Evolutionary conservation across 1,139 yeast species (phyloP).

Genomic region (Magnusiomyces clavatus): DNA sequence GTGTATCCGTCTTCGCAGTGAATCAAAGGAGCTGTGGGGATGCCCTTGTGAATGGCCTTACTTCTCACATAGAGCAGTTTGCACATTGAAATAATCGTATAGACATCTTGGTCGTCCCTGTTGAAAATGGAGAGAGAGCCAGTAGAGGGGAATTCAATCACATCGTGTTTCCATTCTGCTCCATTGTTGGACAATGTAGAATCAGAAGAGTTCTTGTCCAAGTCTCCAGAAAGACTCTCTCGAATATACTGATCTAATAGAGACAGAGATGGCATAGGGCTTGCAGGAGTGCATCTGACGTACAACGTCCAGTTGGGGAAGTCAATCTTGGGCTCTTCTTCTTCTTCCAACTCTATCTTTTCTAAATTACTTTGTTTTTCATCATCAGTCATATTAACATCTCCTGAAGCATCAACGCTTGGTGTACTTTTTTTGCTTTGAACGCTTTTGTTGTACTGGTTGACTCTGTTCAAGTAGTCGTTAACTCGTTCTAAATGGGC

Average conservation of each 20-base stretch:
- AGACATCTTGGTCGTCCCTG: constrained; percentile 21
- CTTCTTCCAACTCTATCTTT: too few relatives aligned
- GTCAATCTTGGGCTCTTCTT: constrained; percentile 1
- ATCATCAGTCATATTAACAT: too few relatives aligned
- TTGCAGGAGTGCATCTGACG: constrained; percentile 43
- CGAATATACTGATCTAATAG: constrained; percentile 24
- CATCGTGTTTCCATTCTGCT: constrained; percentile 8
- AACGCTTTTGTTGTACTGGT: neutral
- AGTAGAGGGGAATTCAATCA: constrained; percentile 69
- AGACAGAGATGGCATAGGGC: constrained; percentile 42
- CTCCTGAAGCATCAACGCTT: constrained; percentile 8
- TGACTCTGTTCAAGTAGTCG: constrained; percentile 9
- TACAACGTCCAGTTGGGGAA: constrained; percentile 31
- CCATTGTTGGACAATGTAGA: constrained; percentile 7
- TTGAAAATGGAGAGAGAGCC: constrained; percentile 36
- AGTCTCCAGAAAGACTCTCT: constrained; percentile 17
- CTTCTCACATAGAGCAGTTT: constrained; percentile 30
- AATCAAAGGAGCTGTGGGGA: constrained; percentile 37
- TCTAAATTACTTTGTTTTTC: too few relatives aligned
- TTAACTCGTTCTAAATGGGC: constrained; percentile 21
- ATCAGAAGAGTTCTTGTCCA: constrained; percentile 36
- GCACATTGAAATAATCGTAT: constrained; percentile 26
- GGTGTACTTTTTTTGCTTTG: neutral
- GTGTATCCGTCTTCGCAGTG: constrained; percentile 92
- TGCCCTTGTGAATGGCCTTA: constrained; percentile 18